Conservation (phyloP, 106 monocot species). For the Platanthera guangdongensis region DNA sequence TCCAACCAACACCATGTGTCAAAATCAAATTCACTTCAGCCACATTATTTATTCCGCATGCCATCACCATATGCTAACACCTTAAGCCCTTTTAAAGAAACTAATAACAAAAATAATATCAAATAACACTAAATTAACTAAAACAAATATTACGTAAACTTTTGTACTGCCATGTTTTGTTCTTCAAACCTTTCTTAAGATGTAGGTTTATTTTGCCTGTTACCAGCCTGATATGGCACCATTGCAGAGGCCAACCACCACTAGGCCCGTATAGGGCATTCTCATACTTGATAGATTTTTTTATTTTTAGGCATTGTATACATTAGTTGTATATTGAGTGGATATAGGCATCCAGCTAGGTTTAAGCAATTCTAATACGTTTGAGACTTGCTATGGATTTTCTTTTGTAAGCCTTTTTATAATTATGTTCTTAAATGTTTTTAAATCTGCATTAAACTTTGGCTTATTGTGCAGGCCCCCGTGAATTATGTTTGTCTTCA, state of each 20-base stretch:
- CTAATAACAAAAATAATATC: no score
- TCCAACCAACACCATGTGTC: no score
- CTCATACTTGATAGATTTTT: background rate
- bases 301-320: background rate
- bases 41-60: no score
- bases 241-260: background rate
- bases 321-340: background rate
- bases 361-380: background rate
- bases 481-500: conserved; percentile 94
- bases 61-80: no score
- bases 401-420: background rate
- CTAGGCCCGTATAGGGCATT: background rate
- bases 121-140: no score
- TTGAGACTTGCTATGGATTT: background rate
- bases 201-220: background rate
- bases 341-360: background rate
- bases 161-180: background rate
- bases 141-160: no score
- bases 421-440: background rate
- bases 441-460: background rate
- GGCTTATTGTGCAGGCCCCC: conserved; percentile 48
- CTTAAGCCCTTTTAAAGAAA: no score
- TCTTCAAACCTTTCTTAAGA: background rate
- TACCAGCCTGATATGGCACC: background rate
- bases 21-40: no score